Evolutionary conservation across 257 asterid genomes (phyloP).

Genomic region (Nicotiana paniculata): DNA sequence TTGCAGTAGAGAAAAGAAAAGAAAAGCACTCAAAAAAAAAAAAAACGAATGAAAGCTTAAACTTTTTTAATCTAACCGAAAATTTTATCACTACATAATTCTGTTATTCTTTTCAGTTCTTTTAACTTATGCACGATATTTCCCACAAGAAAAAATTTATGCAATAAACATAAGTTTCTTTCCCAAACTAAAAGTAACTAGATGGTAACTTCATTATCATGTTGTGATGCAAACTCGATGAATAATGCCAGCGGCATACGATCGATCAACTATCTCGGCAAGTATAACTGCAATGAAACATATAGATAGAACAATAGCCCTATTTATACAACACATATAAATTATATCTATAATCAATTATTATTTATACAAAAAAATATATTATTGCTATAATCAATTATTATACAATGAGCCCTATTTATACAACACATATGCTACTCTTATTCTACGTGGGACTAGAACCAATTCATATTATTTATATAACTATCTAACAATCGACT

Average conservation of each 20-base stretch:
- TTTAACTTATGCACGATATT: neutral
- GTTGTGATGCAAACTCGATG: slow-evolving; percentile 95
- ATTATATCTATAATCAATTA: no score
- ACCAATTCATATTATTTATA: no score
- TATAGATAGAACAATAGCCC: neutral
- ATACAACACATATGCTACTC: no score
- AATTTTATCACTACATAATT: neutral
- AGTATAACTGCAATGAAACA: slow-evolving; percentile 49
- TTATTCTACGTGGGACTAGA: no score
- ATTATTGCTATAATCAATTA: no score
- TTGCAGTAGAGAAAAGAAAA: no score
- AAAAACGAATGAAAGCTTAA: neutral
- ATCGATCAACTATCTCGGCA: slow-evolving; percentile 37
- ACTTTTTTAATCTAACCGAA: neutral
- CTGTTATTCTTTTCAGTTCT: neutral
- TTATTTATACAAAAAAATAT: no score
- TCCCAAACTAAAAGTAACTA: no score
- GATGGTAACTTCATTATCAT: slow-evolving; percentile 38
- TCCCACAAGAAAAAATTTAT: neutral
- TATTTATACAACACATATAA: no score
- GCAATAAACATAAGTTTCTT: neutral
- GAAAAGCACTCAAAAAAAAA: no score
- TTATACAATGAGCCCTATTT: no score
- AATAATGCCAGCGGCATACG: slow-evolving; percentile 67
- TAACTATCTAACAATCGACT: no score